Conservation (phyloP, 106 monocot genomes). For the Phalaenopsis aphrodite region DNA sequence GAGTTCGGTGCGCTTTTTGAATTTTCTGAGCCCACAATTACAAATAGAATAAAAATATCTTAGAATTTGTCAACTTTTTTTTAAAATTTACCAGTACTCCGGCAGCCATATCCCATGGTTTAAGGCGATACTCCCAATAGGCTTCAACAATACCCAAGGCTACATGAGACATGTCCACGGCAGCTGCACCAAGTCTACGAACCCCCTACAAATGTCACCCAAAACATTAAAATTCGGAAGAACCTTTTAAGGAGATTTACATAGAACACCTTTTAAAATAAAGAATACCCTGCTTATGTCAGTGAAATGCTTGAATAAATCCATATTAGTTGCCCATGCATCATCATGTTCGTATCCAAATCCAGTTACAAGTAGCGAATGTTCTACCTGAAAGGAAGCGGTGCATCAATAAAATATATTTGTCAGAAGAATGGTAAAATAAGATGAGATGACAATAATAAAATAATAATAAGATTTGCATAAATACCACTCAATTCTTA, state of each 20-base stretch:
- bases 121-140: conserved; percentile 98
- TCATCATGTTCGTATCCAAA: conserved; percentile 99
- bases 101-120: conserved; percentile 99
- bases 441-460: too few species aligned
- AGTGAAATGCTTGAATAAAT: conserved; percentile 91
- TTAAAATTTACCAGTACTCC: conserved; percentile 71
- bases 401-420: background rate
- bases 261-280: background rate
- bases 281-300: conserved; percentile 80
- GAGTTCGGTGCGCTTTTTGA: too few species aligned
- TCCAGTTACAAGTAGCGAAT: conserved; percentile 92
- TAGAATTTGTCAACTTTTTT: background rate
- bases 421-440: background rate
- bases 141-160: conserved; percentile 86
- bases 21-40: background rate
- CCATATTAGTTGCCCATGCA: conserved; percentile 83
- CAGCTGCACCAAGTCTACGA: conserved; percentile 90
- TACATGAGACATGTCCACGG: conserved; percentile 97
- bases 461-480: too few species aligned
- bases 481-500: too few species aligned
- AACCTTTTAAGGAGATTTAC: background rate
- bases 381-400: conserved; percentile 49
- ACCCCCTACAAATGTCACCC: conserved; percentile 54
- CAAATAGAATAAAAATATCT: background rate
- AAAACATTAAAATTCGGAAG: conserved; percentile 1